Evolutionary conservation across 2,329 filamentous ascomycete species (phyloP).

Genomic region (Nemania sp.): DNA sequence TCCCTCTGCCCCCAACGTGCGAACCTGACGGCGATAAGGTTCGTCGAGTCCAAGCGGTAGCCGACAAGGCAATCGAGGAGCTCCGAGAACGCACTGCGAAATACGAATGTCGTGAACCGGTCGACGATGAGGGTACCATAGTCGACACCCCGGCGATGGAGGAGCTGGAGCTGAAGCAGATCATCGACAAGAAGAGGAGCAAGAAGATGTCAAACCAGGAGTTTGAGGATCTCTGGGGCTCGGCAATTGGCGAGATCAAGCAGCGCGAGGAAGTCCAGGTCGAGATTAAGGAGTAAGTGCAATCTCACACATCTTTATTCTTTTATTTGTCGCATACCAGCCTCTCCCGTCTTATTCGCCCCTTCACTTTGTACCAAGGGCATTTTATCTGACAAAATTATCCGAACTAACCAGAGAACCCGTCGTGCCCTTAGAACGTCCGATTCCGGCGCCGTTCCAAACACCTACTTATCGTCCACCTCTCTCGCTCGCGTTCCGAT

Average conservation of each 20-base stretch:
- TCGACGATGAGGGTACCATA: constrained; percentile 63
- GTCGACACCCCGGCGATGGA: constrained; percentile 62
- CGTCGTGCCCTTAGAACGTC: constrained; percentile 72
- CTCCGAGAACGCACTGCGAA: constrained; percentile 83
- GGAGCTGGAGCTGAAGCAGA: constrained; percentile 77
- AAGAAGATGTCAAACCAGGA: constrained; percentile 85
- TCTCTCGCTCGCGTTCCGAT: constrained; percentile 92
- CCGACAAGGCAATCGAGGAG: constrained; percentile 84
- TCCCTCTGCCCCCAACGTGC: constrained; percentile 88
- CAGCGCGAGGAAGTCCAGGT: constrained; percentile 64
- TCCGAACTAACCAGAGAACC: constrained; percentile 82
- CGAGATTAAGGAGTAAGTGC: constrained; percentile 58
- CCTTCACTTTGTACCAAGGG: constrained; percentile 10
- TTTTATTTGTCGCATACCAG: constrained; percentile 30
- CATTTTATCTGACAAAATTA: constrained; percentile 55
- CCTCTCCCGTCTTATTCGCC: constrained; percentile 25
- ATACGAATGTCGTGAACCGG: constrained; percentile 83
- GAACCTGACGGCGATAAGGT: constrained; percentile 94
- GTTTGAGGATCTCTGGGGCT: constrained; percentile 85
- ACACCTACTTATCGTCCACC: constrained; percentile 73
- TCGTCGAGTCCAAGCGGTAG: constrained; percentile 82
- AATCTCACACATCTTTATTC: constrained; percentile 18
- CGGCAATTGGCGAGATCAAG: constrained; percentile 73
- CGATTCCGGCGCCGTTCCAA: constrained; percentile 64
- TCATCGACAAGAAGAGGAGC: constrained; percentile 74